These are phyloP conservation scores for Butyriboletus loyo DNA, from an alignment of 768 basidiomycete genomes.

Conservation along the genomic window DNA sequence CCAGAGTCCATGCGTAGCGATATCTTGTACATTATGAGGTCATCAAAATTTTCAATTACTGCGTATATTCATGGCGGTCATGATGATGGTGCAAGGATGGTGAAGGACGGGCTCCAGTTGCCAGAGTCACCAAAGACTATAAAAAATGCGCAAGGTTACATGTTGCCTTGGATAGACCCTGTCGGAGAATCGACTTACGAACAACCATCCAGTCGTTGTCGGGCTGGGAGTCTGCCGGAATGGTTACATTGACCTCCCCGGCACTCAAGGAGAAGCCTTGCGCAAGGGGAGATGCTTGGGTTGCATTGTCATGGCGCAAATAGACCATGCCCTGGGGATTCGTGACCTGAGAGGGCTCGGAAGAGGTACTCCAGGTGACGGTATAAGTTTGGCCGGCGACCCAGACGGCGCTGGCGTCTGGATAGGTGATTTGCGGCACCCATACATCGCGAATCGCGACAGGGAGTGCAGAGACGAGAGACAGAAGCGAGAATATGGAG, in stretches of 20 bases:
- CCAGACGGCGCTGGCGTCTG: constrained; percentile 39
- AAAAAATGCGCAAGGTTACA: neutral
- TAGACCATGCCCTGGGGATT: constrained; percentile 42
- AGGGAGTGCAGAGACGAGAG: constrained; percentile 33
- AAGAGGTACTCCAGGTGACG: constrained; percentile 47
- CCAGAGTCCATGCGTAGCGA: constrained; percentile 11
- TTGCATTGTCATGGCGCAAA: constrained; percentile 36
- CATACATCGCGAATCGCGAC: constrained; percentile 44
- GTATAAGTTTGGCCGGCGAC: constrained; percentile 35
- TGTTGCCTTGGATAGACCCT: neutral
- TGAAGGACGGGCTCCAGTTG: constrained; percentile 44
- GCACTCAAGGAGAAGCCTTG: constrained; percentile 35
- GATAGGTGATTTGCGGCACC: constrained; percentile 41
- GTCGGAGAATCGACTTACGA: constrained; percentile 31
- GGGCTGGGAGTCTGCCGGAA: constrained; percentile 37
- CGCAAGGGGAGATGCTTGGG: constrained; percentile 36
- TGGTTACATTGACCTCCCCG: constrained; percentile 37
- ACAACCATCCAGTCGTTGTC: constrained; percentile 43
- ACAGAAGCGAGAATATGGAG: constrained; percentile 18
- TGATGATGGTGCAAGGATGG: constrained; percentile 31
- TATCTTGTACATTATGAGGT: constrained; percentile 12
- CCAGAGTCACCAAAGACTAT: constrained; percentile 56
- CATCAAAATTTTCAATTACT: constrained; percentile 8
- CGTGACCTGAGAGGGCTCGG: constrained; percentile 45
- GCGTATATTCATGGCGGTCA: constrained; percentile 9